Evolutionary conservation across 768 basidiomycete species (phyloP).

Genomic region (Dacryopinax primogenitus): DNA sequence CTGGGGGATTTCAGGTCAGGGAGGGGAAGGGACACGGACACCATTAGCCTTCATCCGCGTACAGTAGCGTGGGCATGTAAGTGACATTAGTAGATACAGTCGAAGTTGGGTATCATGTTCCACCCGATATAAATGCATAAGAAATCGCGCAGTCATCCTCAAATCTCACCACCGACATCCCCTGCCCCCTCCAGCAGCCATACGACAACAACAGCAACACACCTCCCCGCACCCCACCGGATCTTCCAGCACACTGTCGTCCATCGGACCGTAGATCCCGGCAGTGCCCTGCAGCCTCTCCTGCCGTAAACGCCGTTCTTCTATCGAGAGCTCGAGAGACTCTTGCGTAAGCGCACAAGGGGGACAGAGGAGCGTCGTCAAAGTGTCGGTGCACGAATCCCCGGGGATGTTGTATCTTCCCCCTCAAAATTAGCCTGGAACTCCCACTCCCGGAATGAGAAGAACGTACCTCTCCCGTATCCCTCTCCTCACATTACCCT

Average conservation of each 20-base stretch:
- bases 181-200: background rate
- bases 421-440: background rate
- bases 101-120: too few relatives aligned
- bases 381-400: background rate
- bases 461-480: background rate
- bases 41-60: background rate
- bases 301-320: slow-evolving; percentile 11
- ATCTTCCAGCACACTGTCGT: background rate
- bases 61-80: too few relatives aligned
- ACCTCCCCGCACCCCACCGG: slow-evolving; percentile 5
- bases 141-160: background rate
- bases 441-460: too few relatives aligned
- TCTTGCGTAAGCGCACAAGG: slow-evolving; percentile 16
- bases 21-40: slow-evolving; percentile 2
- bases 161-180: background rate
- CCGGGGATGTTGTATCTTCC: slow-evolving; percentile 4
- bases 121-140: too few relatives aligned
- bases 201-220: background rate
- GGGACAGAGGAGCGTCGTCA: background rate
- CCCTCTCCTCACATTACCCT: background rate
- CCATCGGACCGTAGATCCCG: slow-evolving; percentile 1
- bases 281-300: background rate
- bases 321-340: slow-evolving; percentile 11
- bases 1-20: background rate
- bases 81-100: too few relatives aligned